phyloP scores from a whole-genome alignment of 2,329 filamentous ascomycete species.

The Epicoccum sorghinum region DNA sequence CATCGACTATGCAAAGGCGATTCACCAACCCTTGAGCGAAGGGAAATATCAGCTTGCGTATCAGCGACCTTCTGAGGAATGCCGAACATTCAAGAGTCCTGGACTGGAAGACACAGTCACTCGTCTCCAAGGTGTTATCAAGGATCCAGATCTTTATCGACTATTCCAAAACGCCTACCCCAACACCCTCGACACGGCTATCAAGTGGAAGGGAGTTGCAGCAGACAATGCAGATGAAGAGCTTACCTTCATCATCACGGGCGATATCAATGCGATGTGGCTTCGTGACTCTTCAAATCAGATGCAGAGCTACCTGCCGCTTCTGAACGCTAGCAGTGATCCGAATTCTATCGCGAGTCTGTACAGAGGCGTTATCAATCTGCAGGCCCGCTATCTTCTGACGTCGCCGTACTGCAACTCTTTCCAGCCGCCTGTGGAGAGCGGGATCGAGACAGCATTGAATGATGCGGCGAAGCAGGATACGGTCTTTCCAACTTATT shows the following conservation, averaged over 20 bases:
- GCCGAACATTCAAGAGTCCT: constrained; percentile 55
- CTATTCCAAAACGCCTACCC: constrained; percentile 76
- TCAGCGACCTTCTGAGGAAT: constrained; percentile 51
- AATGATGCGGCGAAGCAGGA: constrained; percentile 51
- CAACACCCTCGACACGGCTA: constrained; percentile 76
- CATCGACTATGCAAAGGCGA: constrained; percentile 47
- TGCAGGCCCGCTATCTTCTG: constrained; percentile 71
- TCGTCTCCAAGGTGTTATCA: constrained; percentile 48
- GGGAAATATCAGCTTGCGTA: constrained; percentile 55
- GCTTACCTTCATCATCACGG: constrained; percentile 65
- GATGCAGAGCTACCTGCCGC: constrained; percentile 70
- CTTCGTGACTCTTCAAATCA: constrained; percentile 67
- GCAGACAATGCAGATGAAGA: constrained; percentile 66
- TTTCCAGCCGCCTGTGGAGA: constrained; percentile 59
- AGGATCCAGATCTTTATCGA: constrained; percentile 67
- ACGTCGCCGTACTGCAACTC: constrained; percentile 62
- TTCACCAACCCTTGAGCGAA: constrained; percentile 52
- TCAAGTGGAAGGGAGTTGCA: constrained; percentile 69
- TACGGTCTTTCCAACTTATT: constrained; percentile 52
- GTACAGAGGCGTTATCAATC: constrained; percentile 73
- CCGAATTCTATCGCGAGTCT: constrained; percentile 68
- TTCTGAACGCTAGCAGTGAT: constrained; percentile 62
- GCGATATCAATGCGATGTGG: constrained; percentile 65
- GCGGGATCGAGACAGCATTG: constrained; percentile 46
- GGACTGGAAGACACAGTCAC: constrained; percentile 50